Conservation (phyloP, 768 basidiomycete genomes). For the Clavaria fumosa region DNA sequence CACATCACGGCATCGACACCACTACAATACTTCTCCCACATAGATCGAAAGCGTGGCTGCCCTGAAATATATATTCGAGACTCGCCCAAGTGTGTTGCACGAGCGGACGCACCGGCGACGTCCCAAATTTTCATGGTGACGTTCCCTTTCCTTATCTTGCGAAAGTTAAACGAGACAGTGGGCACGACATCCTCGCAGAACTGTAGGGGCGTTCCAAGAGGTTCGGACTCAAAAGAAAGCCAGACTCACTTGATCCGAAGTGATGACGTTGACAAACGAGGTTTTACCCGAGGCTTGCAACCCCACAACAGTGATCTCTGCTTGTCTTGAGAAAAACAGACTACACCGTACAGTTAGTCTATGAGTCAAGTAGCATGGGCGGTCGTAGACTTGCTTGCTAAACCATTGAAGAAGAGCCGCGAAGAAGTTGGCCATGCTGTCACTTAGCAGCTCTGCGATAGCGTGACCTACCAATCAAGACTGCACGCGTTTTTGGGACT, state of each 20-base stretch:
- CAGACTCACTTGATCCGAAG: conserved; percentile 54
- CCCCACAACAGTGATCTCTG: conserved; percentile 86
- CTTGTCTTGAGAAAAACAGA: conserved; percentile 75
- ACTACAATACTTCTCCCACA: conserved; percentile 92
- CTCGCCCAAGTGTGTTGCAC: too few species aligned
- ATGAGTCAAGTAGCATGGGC: not conserved
- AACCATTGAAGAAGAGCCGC: conserved; percentile 31
- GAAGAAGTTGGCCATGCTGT: conserved; percentile 26
- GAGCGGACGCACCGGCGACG: conserved; percentile 55
- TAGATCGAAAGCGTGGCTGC: conserved; percentile 85
- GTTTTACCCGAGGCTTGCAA: conserved; percentile 95
- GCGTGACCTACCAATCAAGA: too few species aligned
- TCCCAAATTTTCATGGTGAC: conserved; percentile 93
- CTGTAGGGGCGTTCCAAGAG: conserved; percentile 22
- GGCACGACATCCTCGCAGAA: conserved; percentile 97
- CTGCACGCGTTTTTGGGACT: too few species aligned
- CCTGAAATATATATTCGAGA: conserved; percentile 31
- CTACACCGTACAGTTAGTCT: conserved; percentile 19
- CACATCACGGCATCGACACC: conserved; percentile 89
- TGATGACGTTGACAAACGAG: conserved; percentile 84
- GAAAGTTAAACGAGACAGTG: conserved; percentile 85
- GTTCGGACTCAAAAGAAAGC: conserved; percentile 5
- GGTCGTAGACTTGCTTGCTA: conserved; percentile 25
- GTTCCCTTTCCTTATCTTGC: conserved; percentile 79
- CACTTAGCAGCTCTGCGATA: too few species aligned